Evolutionary conservation across 805 yeast species (phyloP), one percentile per base, ranked within the genome.

Genomic region (Wickerhamomyces ciferrii): DNA sequence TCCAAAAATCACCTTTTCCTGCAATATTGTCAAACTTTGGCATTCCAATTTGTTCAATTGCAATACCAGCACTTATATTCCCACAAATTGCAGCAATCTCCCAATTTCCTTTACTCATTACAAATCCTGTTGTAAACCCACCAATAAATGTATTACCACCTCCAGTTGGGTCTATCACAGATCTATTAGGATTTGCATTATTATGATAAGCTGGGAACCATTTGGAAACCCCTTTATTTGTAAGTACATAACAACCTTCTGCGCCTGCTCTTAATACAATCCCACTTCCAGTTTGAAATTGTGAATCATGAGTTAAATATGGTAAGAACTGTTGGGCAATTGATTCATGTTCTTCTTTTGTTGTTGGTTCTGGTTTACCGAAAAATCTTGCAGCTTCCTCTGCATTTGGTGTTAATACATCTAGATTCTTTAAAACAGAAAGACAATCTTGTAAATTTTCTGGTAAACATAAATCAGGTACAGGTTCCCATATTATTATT

Each of bases 71-170:
- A 0, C 85, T 89, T 3, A 91, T 67, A 48, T 79, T 85, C 0
- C 90, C 97, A 58, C 78, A 78, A 0, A 83, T 66, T 6, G 83
- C 79, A 0, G 84, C 86, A 10, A 74, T 63, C 1, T 63, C 58
- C 71, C 82, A 71, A 61, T 78, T 69, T 34, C 70, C 64, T 27
- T 65, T 37, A 51, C 79, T 65, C 43, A 81, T 60, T 1, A 76
- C 67, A 52, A 75, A 79, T 0, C 82, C 94, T 2, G 83, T 67
- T 10, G 83, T 76, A 46, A 89, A 76, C 0, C 87, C 96, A 1
- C 97, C 97, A 43, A 88, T 78, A 60, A 85, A 90, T 0, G 96
- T 75, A 59, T 91, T 95, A 0, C 98, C 98, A 17, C 96, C 96
- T 0, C 98, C 98, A 0, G 97, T 91, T 2, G 97, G 95, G 62